Percentiles rank a stretch among this genome's conserved stretches.
Evolutionary conservation across 176 grass and related monocot genomes (phyloP).

Genomic region (Neostapfia colusana): DNA sequence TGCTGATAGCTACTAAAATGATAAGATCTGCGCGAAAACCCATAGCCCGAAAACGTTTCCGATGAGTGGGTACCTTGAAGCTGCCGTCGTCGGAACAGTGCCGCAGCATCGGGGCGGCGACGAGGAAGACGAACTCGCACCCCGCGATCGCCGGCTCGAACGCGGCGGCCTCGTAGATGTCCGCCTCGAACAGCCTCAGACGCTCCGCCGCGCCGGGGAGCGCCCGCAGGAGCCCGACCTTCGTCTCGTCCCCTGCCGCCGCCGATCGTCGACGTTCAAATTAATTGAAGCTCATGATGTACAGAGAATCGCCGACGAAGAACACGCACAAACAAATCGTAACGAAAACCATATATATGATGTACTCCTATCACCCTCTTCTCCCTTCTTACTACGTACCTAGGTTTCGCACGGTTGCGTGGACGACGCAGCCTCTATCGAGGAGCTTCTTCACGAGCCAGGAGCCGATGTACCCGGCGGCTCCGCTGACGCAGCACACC

Average conservation of each 20-base stretch:
- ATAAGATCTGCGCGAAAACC: too few relatives aligned
- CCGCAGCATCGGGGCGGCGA: slow-evolving; percentile 47
- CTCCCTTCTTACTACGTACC: not conserved
- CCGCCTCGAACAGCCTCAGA: slow-evolving; percentile 58
- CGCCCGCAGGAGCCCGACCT: slow-evolving; percentile 21
- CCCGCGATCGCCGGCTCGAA: slow-evolving; percentile 57
- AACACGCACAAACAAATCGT: not conserved
- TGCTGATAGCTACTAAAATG: too few relatives aligned
- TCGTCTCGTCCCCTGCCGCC: slow-evolving; percentile 42
- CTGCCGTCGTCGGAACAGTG: not conserved
- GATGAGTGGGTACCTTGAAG: too few relatives aligned
- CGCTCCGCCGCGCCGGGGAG: slow-evolving; percentile 47
- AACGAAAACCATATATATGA: not conserved
- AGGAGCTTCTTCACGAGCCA: slow-evolving; percentile 48
- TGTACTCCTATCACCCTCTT: not conserved
- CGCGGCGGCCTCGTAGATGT: slow-evolving; percentile 50
- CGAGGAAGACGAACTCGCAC: slow-evolving; percentile 66
- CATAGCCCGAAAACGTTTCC: too few relatives aligned
- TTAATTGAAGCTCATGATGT: not conserved
- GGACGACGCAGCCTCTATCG: slow-evolving; percentile 16
- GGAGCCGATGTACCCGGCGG: slow-evolving; percentile 29
- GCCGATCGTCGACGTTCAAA: not conserved
- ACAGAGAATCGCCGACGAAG: not conserved
- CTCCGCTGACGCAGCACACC: slow-evolving; percentile 27
- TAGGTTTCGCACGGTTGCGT: slow-evolving; percentile 12